A percentile compares a stretch with the other conserved stretches of the same genome.
phyloP scores from a whole-genome alignment of 2,329 filamentous ascomycete species.

The Thielaviopsis populi region DNA sequence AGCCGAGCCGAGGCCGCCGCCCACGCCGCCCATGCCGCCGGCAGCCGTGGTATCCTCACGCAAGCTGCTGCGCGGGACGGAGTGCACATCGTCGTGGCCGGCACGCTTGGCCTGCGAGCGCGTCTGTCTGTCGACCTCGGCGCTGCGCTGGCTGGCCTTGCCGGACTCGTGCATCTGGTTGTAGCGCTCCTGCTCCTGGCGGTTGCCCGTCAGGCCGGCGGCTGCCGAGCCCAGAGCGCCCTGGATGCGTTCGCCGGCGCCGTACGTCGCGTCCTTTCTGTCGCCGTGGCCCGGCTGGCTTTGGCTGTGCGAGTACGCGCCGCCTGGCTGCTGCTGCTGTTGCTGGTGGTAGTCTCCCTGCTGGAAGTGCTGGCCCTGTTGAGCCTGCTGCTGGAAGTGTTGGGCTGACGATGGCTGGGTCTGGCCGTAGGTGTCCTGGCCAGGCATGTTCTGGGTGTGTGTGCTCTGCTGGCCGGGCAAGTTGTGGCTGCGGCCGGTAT shows the following conservation, averaged over 20 bases:
- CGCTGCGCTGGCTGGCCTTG: slow-evolving; percentile 71
- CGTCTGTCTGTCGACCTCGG: slow-evolving; percentile 57
- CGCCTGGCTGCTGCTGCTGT: background rate
- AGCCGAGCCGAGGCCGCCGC: background rate
- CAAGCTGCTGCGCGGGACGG: background rate
- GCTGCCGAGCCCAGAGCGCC: slow-evolving; percentile 58
- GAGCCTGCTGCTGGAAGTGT: background rate
- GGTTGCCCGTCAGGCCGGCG: slow-evolving; percentile 59
- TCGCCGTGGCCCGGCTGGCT: background rate
- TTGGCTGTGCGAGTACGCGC: background rate
- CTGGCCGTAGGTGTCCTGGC: background rate
- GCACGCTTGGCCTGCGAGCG: background rate
- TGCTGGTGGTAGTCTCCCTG: background rate
- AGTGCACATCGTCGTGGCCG: background rate
- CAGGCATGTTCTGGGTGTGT: background rate
- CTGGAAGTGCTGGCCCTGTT: background rate
- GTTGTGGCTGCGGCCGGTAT: background rate
- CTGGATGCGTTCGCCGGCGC: slow-evolving; percentile 49
- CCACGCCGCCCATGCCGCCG: background rate
- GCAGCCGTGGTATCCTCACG: background rate
- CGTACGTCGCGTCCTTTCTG: slow-evolving; percentile 29
- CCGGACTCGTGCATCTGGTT: slow-evolving; percentile 61
- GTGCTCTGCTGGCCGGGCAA: background rate
- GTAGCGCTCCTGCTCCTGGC: slow-evolving; percentile 46
- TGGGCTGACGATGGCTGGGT: background rate